Evolutionary conservation across 2,329 filamentous ascomycete species (phyloP).

Genomic region (Ceratocystis albifundus): DNA sequence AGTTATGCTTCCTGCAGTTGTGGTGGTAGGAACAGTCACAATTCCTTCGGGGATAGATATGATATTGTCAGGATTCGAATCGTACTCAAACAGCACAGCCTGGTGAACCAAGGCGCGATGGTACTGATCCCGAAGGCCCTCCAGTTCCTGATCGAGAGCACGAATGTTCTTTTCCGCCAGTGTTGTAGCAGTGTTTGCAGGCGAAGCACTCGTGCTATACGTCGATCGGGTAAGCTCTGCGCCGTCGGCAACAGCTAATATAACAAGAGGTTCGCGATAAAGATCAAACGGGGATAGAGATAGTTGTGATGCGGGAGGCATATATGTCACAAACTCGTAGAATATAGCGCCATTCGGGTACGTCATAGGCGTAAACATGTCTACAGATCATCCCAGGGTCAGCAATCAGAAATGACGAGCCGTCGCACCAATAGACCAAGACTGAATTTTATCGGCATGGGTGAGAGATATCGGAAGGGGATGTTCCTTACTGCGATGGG

Average conservation of each 20-base stretch:
- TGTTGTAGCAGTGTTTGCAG: constrained; percentile 11
- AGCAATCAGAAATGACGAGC: constrained; percentile 5
- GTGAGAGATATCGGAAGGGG: neutral
- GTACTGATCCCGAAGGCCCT: constrained; percentile 59
- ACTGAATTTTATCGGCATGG: neutral
- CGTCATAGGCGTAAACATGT: constrained; percentile 84
- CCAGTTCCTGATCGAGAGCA: constrained; percentile 53
- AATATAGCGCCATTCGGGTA: constrained; percentile 78
- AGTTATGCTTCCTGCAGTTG: constrained; percentile 53
- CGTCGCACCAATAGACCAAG: neutral
- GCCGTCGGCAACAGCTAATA: constrained; percentile 79
- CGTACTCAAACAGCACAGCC: constrained; percentile 68
- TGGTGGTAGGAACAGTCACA: constrained; percentile 55
- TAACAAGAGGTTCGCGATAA: constrained; percentile 69
- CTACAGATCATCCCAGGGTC: constrained; percentile 36
- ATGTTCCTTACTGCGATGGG: constrained; percentile 62
- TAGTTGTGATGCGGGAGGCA: constrained; percentile 67
- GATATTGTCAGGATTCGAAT: constrained; percentile 36
- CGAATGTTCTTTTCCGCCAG: constrained; percentile 45
- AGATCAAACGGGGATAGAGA: constrained; percentile 80
- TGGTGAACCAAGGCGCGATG: constrained; percentile 67
- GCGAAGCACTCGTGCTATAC: constrained; percentile 37
- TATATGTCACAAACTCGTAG: constrained; percentile 74
- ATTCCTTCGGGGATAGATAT: constrained; percentile 55
- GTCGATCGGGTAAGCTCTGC: constrained; percentile 48